These are phyloP conservation scores for Murraya koenigii DNA, from an alignment of 345 rosid species.

Conservation along the genomic window DNA sequence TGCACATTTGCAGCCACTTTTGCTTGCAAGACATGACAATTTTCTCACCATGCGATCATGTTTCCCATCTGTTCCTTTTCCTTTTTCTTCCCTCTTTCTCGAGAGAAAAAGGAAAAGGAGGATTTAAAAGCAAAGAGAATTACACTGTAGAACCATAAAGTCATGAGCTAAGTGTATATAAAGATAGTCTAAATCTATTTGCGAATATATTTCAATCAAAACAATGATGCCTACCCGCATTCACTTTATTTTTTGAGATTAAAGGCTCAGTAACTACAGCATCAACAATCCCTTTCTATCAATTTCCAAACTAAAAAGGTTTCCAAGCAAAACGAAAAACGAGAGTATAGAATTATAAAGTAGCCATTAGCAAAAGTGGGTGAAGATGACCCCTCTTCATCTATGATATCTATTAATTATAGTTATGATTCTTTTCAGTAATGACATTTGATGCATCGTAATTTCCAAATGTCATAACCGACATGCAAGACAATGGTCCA, in stretches of 20 bases:
- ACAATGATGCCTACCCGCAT: conserved; percentile 47
- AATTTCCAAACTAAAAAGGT: conserved; percentile 58
- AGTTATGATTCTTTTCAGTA: conserved; percentile 9
- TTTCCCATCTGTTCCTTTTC: conserved; percentile 10
- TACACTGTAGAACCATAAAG: conserved; percentile 33
- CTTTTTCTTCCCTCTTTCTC: conserved; percentile 21
- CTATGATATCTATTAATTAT: not conserved
- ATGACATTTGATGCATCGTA: conserved; percentile 9
- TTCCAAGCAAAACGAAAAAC: conserved; percentile 36
- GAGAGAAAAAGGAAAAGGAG: conserved; percentile 20
- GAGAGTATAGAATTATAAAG: conserved; percentile 37
- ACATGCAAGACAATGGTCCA: conserved; percentile 8
- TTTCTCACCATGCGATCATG: conserved; percentile 44
- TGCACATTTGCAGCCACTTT: conserved; percentile 53
- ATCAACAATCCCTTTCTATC: conserved; percentile 45
- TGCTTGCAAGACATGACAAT: conserved; percentile 53
- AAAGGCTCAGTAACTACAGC: conserved; percentile 16
- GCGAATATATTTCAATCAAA: conserved; percentile 51
- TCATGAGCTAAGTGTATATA: conserved; percentile 27
- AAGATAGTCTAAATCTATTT: conserved; percentile 37
- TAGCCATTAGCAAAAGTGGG: conserved; percentile 34
- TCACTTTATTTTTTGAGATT: conserved; percentile 19
- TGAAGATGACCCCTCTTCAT: conserved; percentile 25
- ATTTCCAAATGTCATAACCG: conserved; percentile 23
- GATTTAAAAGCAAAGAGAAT: conserved; percentile 29